Evolutionary conservation across 2,329 filamentous ascomycete genomes (phyloP).

Genomic region (Rugonectria rugulosa): DNA sequence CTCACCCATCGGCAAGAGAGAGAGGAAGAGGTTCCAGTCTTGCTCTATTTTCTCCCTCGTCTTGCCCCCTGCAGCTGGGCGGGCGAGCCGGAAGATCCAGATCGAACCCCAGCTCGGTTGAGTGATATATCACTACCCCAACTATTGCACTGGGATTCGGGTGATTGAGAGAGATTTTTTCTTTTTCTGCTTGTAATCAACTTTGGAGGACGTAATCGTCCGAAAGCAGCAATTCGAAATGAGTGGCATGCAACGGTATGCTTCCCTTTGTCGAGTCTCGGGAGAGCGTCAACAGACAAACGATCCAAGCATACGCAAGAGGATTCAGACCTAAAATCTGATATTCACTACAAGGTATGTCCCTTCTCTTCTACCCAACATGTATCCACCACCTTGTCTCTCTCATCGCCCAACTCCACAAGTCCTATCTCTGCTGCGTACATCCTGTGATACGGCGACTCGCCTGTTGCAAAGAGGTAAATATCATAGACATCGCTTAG

Average conservation of each 20-base stretch:
- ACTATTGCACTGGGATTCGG: background rate
- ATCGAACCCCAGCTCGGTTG: slow-evolving; percentile 10
- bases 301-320: background rate
- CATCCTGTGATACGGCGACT: too few relatives aligned
- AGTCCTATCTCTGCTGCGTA: too few relatives aligned
- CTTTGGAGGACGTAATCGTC: too few relatives aligned
- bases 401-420: slow-evolving; percentile 9
- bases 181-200: too few relatives aligned
- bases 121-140: slow-evolving; percentile 11
- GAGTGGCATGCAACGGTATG: too few relatives aligned
- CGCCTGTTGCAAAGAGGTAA: too few relatives aligned
- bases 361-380: background rate
- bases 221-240: too few relatives aligned
- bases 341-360: background rate
- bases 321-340: background rate
- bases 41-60: background rate
- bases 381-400: background rate
- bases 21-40: slow-evolving; percentile 8
- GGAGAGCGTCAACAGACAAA: too few relatives aligned
- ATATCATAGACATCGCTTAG: too few relatives aligned
- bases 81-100: slow-evolving; percentile 19
- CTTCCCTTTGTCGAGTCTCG: too few relatives aligned
- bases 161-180: background rate
- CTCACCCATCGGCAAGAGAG: slow-evolving; percentile 4
- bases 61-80: slow-evolving; percentile 5